phyloP scores from a whole-genome alignment of 2,329 filamentous ascomycete species.

The Fusarium graminum region DNA sequence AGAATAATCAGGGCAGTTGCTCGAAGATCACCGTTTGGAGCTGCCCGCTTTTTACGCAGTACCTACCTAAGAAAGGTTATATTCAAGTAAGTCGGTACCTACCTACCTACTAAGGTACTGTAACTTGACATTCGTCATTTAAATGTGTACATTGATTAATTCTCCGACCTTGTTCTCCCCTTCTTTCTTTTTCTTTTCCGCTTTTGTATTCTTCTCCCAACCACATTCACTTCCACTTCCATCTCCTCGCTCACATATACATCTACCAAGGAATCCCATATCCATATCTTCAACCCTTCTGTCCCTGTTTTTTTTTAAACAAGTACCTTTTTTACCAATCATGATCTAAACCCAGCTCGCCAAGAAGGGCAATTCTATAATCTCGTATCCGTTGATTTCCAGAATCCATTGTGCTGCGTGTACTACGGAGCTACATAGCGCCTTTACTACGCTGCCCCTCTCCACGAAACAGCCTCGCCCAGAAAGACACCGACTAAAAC shows the following conservation, averaged over 20 bases:
- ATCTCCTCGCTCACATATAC: background rate
- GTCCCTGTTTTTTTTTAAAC: slow-evolving; percentile 8
- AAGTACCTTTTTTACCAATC: slow-evolving; percentile 20
- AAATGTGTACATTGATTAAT: slow-evolving; percentile 14
- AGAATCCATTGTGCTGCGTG: slow-evolving; percentile 4
- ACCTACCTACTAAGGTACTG: background rate
- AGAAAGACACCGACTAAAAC: slow-evolving; percentile 34
- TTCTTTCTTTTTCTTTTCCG: slow-evolving; percentile 1
- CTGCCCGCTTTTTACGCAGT: slow-evolving; percentile 22
- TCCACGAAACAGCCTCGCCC: slow-evolving; percentile 45
- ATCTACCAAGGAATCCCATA: slow-evolving; percentile 8
- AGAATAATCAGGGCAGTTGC: slow-evolving; percentile 14
- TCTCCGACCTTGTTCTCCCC: slow-evolving; percentile 10
- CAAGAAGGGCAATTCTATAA: slow-evolving; percentile 23
- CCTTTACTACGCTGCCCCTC: slow-evolving; percentile 29
- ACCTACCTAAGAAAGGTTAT: slow-evolving; percentile 11
- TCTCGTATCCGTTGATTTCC: slow-evolving; percentile 15
- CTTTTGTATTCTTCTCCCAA: slow-evolving; percentile 2
- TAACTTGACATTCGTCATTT: slow-evolving; percentile 14
- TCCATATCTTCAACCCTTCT: slow-evolving; percentile 15
- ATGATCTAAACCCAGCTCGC: slow-evolving; percentile 28
- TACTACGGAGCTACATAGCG: slow-evolving; percentile 6
- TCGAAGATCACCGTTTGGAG: slow-evolving; percentile 28
- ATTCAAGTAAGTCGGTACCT: background rate
- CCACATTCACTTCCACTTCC: background rate